Evolutionary conservation across 2,329 filamentous ascomycete species (phyloP).

Genomic region (Cercospora citrullina): DNA sequence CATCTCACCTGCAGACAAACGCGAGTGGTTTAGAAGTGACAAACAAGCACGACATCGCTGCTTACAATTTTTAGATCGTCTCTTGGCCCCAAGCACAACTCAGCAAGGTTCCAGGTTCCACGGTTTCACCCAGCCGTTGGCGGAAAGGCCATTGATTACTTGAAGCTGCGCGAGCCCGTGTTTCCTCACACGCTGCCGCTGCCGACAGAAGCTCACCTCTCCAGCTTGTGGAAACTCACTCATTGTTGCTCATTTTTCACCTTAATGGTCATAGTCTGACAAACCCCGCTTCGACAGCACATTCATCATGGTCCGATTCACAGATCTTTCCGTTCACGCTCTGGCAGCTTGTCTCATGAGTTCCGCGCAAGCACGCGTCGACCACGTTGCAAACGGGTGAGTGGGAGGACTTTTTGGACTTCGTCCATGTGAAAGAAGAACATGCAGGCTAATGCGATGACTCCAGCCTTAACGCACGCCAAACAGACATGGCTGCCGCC

Average conservation of each 20-base stretch:
- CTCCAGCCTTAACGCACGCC: slow-evolving; percentile 23
- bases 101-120: background rate
- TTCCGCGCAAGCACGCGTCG: slow-evolving; percentile 32
- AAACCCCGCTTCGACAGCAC: slow-evolving; percentile 12
- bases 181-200: background rate
- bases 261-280: slow-evolving; percentile 23
- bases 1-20: background rate
- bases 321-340: slow-evolving; percentile 32
- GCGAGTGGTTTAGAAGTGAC: background rate
- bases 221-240: slow-evolving; percentile 23
- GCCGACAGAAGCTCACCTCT: background rate
- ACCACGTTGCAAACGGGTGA: slow-evolving; percentile 15
- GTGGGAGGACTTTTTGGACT: background rate
- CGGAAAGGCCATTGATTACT: background rate
- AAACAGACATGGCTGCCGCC: slow-evolving; percentile 25
- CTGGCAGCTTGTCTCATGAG: slow-evolving; percentile 32
- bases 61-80: background rate
- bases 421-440: background rate
- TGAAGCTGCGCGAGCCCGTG: background rate
- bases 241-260: slow-evolving; percentile 27
- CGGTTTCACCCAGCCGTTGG: background rate
- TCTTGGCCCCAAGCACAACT: background rate
- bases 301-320: slow-evolving; percentile 28
- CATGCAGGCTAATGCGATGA: background rate
- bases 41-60: background rate